phyloP scores from a whole-genome alignment of 768 basidiomycete species.

The Candolleomyces eurysporus region DNA sequence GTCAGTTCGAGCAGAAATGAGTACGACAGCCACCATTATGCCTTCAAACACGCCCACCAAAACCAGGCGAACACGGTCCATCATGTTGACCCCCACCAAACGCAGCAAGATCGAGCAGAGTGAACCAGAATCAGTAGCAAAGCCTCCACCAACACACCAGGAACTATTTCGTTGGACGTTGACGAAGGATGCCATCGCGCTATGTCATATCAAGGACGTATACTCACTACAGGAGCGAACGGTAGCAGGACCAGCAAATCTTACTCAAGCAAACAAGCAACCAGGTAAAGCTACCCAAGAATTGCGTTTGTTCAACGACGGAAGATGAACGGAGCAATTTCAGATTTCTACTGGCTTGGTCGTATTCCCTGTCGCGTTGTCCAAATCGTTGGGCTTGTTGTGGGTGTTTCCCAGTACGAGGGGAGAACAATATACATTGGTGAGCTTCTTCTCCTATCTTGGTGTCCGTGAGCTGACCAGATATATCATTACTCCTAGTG shows the following conservation, averaged over 20 bases:
- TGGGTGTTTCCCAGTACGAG: slow-evolving; percentile 61
- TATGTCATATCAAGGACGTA: too few relatives aligned
- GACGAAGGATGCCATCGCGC: not conserved
- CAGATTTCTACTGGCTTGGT: slow-evolving; percentile 68
- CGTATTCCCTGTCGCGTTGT: slow-evolving; percentile 68
- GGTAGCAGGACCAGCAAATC: not conserved
- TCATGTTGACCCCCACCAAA: not conserved
- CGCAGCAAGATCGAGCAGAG: not conserved
- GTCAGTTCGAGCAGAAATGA: too few relatives aligned
- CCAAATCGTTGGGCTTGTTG: slow-evolving; percentile 58
- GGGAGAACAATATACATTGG: slow-evolving; percentile 58
- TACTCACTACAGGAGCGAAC: not conserved
- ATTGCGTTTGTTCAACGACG: too few relatives aligned
- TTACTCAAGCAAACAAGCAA: not conserved
- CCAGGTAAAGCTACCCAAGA: too few relatives aligned
- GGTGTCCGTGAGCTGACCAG: not conserved
- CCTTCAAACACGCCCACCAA: not conserved
- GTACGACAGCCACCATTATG: too few relatives aligned
- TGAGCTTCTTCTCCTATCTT: slow-evolving; percentile 24
- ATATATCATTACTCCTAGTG: slow-evolving; percentile 37
- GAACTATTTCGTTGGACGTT: not conserved
- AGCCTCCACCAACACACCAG: not conserved
- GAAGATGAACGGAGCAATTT: slow-evolving; percentile 14
- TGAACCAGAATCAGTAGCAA: not conserved
- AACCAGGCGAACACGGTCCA: not conserved